phyloP scores from a whole-genome alignment of 1,284 basidiomycete species.

The Anthracocystis setariae region DNA sequence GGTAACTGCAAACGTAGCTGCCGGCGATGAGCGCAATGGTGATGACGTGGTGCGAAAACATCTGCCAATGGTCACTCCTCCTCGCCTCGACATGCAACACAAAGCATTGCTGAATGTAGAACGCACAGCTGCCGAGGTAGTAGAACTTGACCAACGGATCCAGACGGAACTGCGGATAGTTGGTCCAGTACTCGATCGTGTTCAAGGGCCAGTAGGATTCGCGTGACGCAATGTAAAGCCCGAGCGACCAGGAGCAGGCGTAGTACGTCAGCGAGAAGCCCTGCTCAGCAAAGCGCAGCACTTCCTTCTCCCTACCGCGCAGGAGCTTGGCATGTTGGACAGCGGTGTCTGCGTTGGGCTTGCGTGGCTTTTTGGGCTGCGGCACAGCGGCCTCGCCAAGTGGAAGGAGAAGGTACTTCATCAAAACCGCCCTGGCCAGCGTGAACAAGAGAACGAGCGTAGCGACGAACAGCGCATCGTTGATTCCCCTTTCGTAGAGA shows the following conservation, averaged over 20 bases:
- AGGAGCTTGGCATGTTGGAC: conserved; percentile 33
- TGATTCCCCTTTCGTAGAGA: conserved; percentile 45
- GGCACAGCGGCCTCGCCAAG: conserved; percentile 43
- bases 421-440: conserved; percentile 49
- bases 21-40: conserved; percentile 80
- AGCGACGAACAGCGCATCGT: conserved; percentile 56
- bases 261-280: conserved; percentile 89
- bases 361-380: conserved; percentile 25
- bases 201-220: conserved; percentile 78
- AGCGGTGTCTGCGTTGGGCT: conserved; percentile 15
- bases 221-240: conserved; percentile 81
- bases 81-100: conserved; percentile 90
- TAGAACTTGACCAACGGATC: conserved; percentile 70
- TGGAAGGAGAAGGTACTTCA: conserved; percentile 56
- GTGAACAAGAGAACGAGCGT: conserved; percentile 60
- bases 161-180: conserved; percentile 83
- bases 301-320: conserved; percentile 73
- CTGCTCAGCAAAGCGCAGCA: conserved; percentile 91
- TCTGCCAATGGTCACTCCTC: conserved; percentile 91
- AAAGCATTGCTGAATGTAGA: conserved; percentile 90
- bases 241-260: conserved; percentile 77
- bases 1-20: conserved; percentile 85
- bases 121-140: conserved; percentile 86
- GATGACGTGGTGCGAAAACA: conserved; percentile 94
- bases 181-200: conserved; percentile 79